Evolutionary conservation across 2,329 filamentous ascomycete species (phyloP), one percentile per base, ranked within the genome.

Genomic region (Cladosporium austrohemisphaericum): DNA sequence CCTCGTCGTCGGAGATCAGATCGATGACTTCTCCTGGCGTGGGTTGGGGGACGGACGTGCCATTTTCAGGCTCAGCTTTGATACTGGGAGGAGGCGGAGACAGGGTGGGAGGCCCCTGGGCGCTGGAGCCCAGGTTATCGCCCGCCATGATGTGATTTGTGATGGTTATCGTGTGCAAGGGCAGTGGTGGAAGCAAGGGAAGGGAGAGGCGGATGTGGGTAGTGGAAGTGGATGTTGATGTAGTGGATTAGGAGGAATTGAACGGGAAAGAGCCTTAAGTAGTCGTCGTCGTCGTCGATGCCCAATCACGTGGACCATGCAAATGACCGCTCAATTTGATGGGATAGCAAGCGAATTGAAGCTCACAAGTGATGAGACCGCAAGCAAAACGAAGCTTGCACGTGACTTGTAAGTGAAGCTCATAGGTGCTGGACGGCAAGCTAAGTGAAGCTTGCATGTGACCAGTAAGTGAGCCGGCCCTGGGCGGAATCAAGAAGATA

Each of bases 1-100:
- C 29, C 19, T 44, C 29, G 19, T 33, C 41, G 22, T 44, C 41
- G 7, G 41, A 44, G 41, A 44, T 26, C 13, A 35, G 14, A 14
- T 22, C 19, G 41, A 44, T 35, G n/a, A 44, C 16, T 20, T 44
- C 41, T 8, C 20, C 9, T 32, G 19, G 13, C 22, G 11, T 13
- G 5, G 16, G n/a, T 4, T 13, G 13, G 14, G 31, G 8, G 22
- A 33, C 13, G 4, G 18, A 13, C 8, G n/a, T 7, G n/a, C 35
- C 14, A 2, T 45, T 31, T 2, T 25, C 29, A 7, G 41, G 41
- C 10, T 45, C 41, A n/a, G 20, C 22, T n/a, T 45, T 45, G 29
- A 35, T 45, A 6, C n/a, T n/a, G 19, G 5, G 5, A 18, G 11
- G 11, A 5, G 5, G 5, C 16, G 11, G 32, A 14, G 32, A 19